phyloP scores from a whole-genome alignment of 1,284 basidiomycete species.

The Melampsora larici-populina region DNA sequence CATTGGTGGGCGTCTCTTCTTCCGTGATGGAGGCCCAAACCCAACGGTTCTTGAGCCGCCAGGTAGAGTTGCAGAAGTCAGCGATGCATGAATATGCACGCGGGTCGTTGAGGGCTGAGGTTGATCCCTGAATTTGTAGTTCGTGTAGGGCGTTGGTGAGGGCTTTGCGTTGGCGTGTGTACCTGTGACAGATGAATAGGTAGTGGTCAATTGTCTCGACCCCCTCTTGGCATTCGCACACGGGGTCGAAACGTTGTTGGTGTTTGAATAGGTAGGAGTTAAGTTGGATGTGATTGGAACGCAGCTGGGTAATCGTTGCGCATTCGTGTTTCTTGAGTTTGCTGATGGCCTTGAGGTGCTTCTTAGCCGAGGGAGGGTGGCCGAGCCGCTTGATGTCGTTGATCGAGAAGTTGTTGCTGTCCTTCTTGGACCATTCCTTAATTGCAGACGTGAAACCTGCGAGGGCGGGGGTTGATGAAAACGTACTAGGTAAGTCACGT shows the following conservation, averaged over 20 bases:
- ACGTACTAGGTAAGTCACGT: not conserved
- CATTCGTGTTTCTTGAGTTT: not conserved
- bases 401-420: not conserved
- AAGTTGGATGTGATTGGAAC: conserved; percentile 4
- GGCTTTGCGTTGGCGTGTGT: no score
- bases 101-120: no score
- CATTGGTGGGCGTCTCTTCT: no score
- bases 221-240: no score
- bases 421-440: not conserved
- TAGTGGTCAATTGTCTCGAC: conserved; percentile 11
- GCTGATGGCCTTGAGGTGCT: not conserved
- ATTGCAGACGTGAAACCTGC: not conserved
- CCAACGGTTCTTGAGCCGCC: no score
- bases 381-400: not conserved
- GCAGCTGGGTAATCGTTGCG: conserved; percentile 8
- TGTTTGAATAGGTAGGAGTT: not conserved
- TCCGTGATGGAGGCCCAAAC: no score
- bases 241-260: conserved; percentile 7
- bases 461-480: not conserved
- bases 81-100: no score
- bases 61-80: no score
- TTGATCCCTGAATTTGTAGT: no score
- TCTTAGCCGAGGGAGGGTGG: not conserved
- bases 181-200: not conserved
- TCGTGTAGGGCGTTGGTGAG: no score